phyloP scores from a whole-genome alignment of 2,329 filamentous ascomycete species.

The Fusarium pseudocircinatum region DNA sequence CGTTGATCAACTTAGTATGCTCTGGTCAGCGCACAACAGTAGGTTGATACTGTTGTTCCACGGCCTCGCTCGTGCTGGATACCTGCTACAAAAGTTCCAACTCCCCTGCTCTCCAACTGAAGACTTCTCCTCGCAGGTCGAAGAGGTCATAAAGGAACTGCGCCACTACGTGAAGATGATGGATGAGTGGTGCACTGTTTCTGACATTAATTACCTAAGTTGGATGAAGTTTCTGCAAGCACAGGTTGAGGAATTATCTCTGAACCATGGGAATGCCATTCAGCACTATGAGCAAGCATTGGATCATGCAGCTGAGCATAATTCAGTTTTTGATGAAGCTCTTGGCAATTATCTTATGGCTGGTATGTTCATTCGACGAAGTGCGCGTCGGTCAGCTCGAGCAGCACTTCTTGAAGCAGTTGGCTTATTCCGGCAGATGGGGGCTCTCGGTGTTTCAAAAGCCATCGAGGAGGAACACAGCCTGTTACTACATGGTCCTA shows the following conservation, averaged over 20 bases:
- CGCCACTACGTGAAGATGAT: constrained; percentile 67
- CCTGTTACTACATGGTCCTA: constrained; percentile 71
- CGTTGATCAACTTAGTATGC: constrained; percentile 56
- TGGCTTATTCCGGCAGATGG: constrained; percentile 73
- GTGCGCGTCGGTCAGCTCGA: constrained; percentile 73
- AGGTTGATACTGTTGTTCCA: constrained; percentile 68
- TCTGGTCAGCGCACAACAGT: constrained; percentile 70
- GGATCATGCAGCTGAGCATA: constrained; percentile 75
- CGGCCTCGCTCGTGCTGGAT: constrained; percentile 64
- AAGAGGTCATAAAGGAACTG: constrained; percentile 63
- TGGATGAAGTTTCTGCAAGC: constrained; percentile 76
- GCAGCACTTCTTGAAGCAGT: constrained; percentile 75
- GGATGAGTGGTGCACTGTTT: constrained; percentile 70
- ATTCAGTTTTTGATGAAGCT: constrained; percentile 76
- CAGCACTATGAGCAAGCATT: constrained; percentile 74
- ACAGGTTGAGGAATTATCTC: constrained; percentile 71
- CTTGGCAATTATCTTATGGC: constrained; percentile 79
- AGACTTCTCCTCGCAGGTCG: constrained; percentile 54
- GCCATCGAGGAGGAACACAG: constrained; percentile 75
- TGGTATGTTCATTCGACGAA: constrained; percentile 72
- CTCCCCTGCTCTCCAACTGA: constrained; percentile 57
- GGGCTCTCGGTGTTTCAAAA: constrained; percentile 74
- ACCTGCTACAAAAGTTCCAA: constrained; percentile 59
- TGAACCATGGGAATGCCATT: constrained; percentile 67
- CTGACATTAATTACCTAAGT: constrained; percentile 74